Evolutionary conservation across 176 grass and related monocot genomes (phyloP).

Genomic region (Carex parvula): DNA sequence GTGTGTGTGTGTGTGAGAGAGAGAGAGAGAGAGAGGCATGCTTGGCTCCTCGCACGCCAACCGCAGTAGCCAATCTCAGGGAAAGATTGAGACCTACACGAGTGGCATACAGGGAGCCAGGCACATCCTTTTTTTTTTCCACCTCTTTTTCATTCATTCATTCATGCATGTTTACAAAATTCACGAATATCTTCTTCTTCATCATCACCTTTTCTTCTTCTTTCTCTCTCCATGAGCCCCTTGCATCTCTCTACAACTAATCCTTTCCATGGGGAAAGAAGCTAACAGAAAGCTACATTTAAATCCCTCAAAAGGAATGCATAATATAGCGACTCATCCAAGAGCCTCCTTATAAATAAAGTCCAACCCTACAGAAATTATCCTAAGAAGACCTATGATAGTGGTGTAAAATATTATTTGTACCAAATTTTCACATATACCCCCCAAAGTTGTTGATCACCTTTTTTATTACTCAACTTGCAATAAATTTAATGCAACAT

Average conservation of each 20-base stretch:
- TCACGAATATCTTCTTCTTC: not conserved
- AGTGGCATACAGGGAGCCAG: constrained; percentile 99
- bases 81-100: constrained; percentile 58
- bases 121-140: constrained; percentile 50
- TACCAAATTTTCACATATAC: constrained; percentile 4
- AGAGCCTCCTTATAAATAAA: constrained; percentile 25
- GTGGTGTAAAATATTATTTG: constrained; percentile 3
- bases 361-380: constrained; percentile 27
- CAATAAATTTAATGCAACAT: too few species aligned
- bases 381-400: constrained; percentile 25
- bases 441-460: not conserved
- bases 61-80: constrained; percentile 60
- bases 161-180: not conserved
- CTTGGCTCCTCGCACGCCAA: constrained; percentile 99
- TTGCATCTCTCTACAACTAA: not conserved
- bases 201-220: not conserved
- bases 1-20: constrained; percentile 6
- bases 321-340: constrained; percentile 16
- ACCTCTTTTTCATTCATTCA: constrained; percentile 30
- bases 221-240: not conserved
- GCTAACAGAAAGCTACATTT: not conserved
- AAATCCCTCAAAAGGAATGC: constrained; percentile 9
- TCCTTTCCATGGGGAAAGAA: not conserved
- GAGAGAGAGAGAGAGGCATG: constrained; percentile 56
- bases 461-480: too few species aligned